Conservation (phyloP, 2,329 filamentous ascomycete species). For the Xylariaceae sp. region DNA sequence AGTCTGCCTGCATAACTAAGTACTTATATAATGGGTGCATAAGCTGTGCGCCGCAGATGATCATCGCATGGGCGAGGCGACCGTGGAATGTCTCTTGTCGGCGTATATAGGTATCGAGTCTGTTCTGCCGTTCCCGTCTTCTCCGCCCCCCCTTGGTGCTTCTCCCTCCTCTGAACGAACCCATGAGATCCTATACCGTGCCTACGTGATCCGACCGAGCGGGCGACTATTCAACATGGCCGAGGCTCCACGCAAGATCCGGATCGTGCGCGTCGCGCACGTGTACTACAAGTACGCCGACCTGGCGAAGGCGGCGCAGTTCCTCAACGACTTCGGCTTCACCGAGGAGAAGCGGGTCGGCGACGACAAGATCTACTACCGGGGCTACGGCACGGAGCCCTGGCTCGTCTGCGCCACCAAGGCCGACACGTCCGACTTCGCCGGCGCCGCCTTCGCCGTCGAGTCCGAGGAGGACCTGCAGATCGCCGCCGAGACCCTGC, state of each 20-base stretch:
- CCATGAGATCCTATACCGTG: no score
- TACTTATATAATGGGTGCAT: no score
- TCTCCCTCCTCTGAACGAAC: no score
- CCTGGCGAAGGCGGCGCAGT: slow-evolving; percentile 32
- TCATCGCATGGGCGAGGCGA: no score
- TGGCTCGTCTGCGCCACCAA: slow-evolving; percentile 49
- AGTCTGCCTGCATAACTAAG: no score
- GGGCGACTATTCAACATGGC: slow-evolving; percentile 14
- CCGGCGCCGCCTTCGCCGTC: slow-evolving; percentile 51
- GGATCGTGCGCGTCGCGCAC: slow-evolving; percentile 29
- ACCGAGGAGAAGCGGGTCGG: slow-evolving; percentile 26
- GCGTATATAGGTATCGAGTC: no score
- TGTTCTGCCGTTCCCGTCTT: no score
- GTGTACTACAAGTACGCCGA: slow-evolving; percentile 41
- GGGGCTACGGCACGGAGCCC: slow-evolving; percentile 53
- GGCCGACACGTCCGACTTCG: slow-evolving; percentile 42
- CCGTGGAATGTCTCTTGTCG: no score
- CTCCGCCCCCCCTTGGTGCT: no score
- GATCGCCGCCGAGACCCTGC: slow-evolving; percentile 38
- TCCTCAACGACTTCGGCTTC: slow-evolving; percentile 44
- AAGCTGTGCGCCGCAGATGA: no score
- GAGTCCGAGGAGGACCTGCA: slow-evolving; percentile 48
- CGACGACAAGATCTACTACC: slow-evolving; percentile 46
- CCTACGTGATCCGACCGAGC: no score
- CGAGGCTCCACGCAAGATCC: slow-evolving; percentile 19